Evolutionary conservation across 495 filamentous ascomycete species (phyloP), one percentile per base, ranked within the genome.

Genomic region (Clavariopsis aquatica): DNA sequence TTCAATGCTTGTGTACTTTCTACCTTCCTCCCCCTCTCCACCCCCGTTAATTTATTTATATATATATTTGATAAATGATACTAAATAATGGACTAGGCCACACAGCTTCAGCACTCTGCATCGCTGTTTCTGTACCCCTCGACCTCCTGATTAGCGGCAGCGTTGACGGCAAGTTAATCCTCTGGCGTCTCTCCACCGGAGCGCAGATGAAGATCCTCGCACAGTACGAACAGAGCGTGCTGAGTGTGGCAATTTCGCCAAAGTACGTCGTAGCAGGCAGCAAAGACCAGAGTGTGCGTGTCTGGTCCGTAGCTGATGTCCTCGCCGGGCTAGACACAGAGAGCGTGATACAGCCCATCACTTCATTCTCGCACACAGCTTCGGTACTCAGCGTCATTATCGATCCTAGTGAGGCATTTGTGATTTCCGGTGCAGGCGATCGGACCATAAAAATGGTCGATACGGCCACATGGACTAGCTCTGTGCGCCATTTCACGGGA

Each of bases 371-470:
- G n/a, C n/a, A n/a, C n/a, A n/a, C n/a, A n/a, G n/a, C n/a, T n/a
- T n/a, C n/a, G n/a, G n/a, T n/a, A n/a, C n/a, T 60, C 41, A 60
- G 51, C 57, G 23, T n/a, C 28, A 23, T 60, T n/a, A 27, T 60
- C 22, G 2, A 17, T 1, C 15, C 22, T 17, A 17, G 2, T n/a
- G 15, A 43, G 3, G 8, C 7, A 7, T 5, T 10, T 17, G 15
- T 51, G 3, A 9, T 49, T 9, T 28, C 41, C 1, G 57, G 22
- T 12, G 49, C 41, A 17, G 57, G 57, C 4, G 57, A 60, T 20
- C 57, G 57, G 5, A 31, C 9, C 4, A 60, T 60, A 31, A 9
- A 36, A 13, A 31, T 60, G 2, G 49, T 7, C 5, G 23, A 49
- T 10, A 19, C 46, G 5, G 24, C 29, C 1, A 49, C 41, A 8